A percentile compares a stretch with the other conserved stretches of the same genome.
Conservation (phyloP, 345 rosid species). For the Gynandropsis gynandra region DNA sequence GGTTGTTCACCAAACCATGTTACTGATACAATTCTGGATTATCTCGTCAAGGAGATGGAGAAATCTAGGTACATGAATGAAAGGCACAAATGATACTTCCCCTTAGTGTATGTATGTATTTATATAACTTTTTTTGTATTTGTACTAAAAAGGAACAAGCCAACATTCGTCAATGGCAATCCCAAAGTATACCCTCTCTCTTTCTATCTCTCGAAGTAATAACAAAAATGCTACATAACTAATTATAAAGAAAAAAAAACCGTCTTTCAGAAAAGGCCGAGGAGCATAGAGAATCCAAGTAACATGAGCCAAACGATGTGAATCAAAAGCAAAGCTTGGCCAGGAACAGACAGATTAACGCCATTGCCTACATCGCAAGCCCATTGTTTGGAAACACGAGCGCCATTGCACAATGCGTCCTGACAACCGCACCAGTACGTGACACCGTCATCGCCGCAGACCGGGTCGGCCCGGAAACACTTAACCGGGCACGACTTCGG, state of each 20-base stretch:
- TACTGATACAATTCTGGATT: slow-evolving; percentile 75
- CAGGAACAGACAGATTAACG: slow-evolving; percentile 64
- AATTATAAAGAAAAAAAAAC: too few species aligned
- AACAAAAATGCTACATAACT: too few species aligned
- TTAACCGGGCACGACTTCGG: slow-evolving; percentile 65
- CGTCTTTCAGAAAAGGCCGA: slow-evolving; percentile 52
- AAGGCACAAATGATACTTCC: slow-evolving; percentile 17
- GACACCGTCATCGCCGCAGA: slow-evolving; percentile 75
- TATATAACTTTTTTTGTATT: slow-evolving; percentile 8
- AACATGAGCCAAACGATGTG: slow-evolving; percentile 89
- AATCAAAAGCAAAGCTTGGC: slow-evolving; percentile 81
- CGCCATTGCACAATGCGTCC: slow-evolving; percentile 68
- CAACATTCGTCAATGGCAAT: not conserved
- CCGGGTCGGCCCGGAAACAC: slow-evolving; percentile 83
- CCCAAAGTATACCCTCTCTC: not conserved
- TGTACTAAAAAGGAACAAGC: slow-evolving; percentile 3
- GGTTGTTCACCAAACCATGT: slow-evolving; percentile 74
- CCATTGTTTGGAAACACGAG: slow-evolving; percentile 55
- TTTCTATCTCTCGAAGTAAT: too few species aligned
- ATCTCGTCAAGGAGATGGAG: slow-evolving; percentile 75
- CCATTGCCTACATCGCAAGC: slow-evolving; percentile 72
- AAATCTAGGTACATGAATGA: slow-evolving; percentile 47
- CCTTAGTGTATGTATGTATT: too few species aligned
- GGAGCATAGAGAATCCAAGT: slow-evolving; percentile 73
- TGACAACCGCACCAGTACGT: slow-evolving; percentile 98